Percentiles rank a stretch among this genome's conserved stretches.
These are phyloP conservation scores for Tylopilus intermedius DNA, from an alignment of 768 basidiomycete species.

Conservation along the genomic window DNA sequence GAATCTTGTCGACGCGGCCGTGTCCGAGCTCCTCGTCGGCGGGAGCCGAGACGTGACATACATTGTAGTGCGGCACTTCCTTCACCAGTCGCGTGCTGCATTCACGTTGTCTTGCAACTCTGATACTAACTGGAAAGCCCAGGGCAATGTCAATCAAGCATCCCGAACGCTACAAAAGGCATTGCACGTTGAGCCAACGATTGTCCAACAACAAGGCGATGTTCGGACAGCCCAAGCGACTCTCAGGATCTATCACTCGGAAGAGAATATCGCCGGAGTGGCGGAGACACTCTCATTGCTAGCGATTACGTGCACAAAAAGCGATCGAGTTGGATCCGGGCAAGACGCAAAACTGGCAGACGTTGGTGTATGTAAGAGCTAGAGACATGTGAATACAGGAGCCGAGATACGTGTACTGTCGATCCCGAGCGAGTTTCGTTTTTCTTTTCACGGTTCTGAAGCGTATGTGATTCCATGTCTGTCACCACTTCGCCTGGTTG, in stretches of 20 bases:
- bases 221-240: constrained; percentile 42
- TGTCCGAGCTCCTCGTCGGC: constrained; percentile 74
- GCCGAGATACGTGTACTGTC: not conserved
- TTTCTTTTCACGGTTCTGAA: not conserved
- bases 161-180: constrained; percentile 52
- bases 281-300: constrained; percentile 44
- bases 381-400: constrained; percentile 21
- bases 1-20: constrained; percentile 75
- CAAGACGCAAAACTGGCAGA: constrained; percentile 49
- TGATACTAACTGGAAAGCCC: constrained; percentile 1
- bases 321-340: constrained; percentile 54
- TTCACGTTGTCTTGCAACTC: not conserved
- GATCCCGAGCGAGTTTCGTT: not conserved
- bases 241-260: constrained; percentile 31
- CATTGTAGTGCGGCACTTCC: constrained; percentile 66
- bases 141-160: constrained; percentile 51
- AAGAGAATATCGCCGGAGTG: constrained; percentile 34
- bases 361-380: constrained; percentile 51
- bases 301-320: constrained; percentile 56
- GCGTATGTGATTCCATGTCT: not conserved
- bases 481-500: constrained; percentile 38
- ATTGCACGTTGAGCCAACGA: constrained; percentile 52
- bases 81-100: constrained; percentile 55
- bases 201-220: constrained; percentile 42
- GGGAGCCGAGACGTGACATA: constrained; percentile 64